These are phyloP conservation scores for Russula emetica DNA, from an alignment of 768 basidiomycete genomes.

Conservation along the genomic window DNA sequence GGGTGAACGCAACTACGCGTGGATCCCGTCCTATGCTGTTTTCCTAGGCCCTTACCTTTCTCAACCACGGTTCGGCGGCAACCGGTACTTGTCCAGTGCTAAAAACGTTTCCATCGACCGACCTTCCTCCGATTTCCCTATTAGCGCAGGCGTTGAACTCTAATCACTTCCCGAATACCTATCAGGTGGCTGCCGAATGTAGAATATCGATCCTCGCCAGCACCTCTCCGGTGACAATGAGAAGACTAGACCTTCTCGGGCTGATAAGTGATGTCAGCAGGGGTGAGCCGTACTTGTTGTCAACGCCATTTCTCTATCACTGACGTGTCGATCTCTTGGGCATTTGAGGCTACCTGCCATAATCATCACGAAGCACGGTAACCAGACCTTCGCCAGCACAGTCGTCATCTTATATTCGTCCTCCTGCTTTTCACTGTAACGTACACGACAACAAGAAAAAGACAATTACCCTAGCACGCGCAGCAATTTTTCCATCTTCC, in stretches of 20 bases:
- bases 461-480: constrained; percentile 31
- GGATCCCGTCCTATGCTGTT: background rate
- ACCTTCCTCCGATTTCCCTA: background rate
- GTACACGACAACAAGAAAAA: background rate
- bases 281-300: background rate
- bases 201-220: background rate
- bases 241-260: background rate
- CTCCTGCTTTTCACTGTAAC: background rate
- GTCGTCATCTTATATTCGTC: background rate
- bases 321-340: background rate
- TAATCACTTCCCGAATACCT: background rate
- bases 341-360: background rate
- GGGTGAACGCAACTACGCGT: background rate
- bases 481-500: constrained; percentile 45
- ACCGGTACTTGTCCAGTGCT: background rate
- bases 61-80: background rate
- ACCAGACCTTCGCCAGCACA: background rate
- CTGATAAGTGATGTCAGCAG: background rate
- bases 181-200: background rate
- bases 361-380: background rate
- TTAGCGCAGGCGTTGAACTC: background rate
- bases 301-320: background rate
- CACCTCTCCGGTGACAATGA: background rate
- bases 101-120: background rate
- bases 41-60: background rate